Conservation (phyloP, 2,329 filamentous ascomycete species). For the Colletotrichum simmondsii region DNA sequence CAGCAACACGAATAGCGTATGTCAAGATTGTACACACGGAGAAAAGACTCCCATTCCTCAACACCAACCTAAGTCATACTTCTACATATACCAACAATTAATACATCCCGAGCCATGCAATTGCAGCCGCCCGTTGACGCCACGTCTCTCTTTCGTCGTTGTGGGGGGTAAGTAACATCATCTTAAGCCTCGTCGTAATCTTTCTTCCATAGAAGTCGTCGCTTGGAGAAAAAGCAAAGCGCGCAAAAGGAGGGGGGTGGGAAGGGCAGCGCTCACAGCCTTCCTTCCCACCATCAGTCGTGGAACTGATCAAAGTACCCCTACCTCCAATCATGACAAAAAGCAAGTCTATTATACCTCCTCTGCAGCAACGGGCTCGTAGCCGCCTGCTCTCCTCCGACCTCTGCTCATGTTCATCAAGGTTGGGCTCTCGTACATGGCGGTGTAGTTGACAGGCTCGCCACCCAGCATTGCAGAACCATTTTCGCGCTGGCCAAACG, state of each 20-base stretch:
- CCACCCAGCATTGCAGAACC: constrained; percentile 83
- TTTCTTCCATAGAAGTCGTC: not conserved
- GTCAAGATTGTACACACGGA: not conserved
- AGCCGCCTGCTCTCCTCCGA: constrained; percentile 63
- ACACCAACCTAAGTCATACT: constrained; percentile 17
- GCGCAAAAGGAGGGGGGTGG: not conserved
- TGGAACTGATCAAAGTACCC: not conserved
- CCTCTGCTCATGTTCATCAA: constrained; percentile 67
- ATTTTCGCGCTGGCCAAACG: constrained; percentile 80
- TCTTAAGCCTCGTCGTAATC: constrained; percentile 15
- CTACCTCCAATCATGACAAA: not conserved
- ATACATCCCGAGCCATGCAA: constrained; percentile 26
- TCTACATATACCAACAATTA: constrained; percentile 29
- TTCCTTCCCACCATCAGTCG: not conserved
- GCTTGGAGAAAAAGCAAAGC: constrained; percentile 1
- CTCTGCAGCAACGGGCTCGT: constrained; percentile 71
- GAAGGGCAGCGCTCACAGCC: not conserved
- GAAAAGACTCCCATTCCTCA: not conserved
- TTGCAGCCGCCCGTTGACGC: constrained; percentile 9
- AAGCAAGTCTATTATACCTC: constrained; percentile 55
- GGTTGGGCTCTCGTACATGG: constrained; percentile 86
- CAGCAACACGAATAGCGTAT: too few relatives aligned
- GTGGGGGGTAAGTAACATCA: constrained; percentile 4
- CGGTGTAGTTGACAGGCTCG: constrained; percentile 84
- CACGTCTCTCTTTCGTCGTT: constrained; percentile 7